Evolutionary conservation across 148 eudicot species (phyloP).

Genomic region (Persicaria tinctoria): DNA sequence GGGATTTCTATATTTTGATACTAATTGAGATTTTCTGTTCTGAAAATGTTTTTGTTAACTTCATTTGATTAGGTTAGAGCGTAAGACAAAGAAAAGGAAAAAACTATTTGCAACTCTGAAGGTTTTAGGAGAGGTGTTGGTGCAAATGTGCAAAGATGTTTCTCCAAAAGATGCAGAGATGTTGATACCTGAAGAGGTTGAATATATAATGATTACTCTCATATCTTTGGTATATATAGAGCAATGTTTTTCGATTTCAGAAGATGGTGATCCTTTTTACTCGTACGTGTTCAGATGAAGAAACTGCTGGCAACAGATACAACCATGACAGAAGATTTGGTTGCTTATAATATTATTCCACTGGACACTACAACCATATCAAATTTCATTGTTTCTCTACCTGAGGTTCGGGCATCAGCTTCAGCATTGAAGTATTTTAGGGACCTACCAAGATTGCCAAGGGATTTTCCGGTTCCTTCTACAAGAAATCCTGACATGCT

Average conservation of each 20-base stretch:
- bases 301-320: conserved; percentile 91
- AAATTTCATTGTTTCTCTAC: conserved; percentile 61
- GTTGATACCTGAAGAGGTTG: conserved; percentile 86
- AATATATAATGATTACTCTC: background rate
- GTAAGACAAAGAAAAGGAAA: conserved; percentile 82
- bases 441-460: conserved; percentile 69
- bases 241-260: background rate
- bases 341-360: conserved; percentile 92
- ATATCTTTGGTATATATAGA: background rate
- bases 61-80: conserved; percentile 55
- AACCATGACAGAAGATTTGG: conserved; percentile 87
- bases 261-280: conserved; percentile 2
- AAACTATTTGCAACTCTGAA: conserved; percentile 84
- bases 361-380: conserved; percentile 58
- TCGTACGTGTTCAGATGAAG: conserved; percentile 46
- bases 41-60: background rate
- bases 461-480: conserved; percentile 45
- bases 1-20: background rate
- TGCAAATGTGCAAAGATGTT: conserved; percentile 74
- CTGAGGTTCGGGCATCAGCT: conserved; percentile 90
- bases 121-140: conserved; percentile 79
- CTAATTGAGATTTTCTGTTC: background rate
- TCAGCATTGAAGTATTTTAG: conserved; percentile 60
- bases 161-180: conserved; percentile 88
- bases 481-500: conserved; percentile 70